phyloP scores from a whole-genome alignment of 371 early-diverging fungal genomes.

The Mucor mucedo region DNA sequence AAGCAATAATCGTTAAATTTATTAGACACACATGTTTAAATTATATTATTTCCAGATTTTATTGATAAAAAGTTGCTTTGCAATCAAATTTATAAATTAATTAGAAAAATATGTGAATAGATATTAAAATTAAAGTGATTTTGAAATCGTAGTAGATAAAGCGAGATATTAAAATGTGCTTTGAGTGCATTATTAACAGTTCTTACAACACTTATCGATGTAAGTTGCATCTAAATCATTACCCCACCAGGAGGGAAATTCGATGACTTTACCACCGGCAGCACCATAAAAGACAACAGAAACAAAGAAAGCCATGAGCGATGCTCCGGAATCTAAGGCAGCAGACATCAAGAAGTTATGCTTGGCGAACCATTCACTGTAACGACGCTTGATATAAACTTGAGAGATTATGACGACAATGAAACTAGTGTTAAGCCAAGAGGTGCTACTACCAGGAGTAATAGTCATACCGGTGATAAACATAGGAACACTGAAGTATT shows the following conservation, averaged over 20 bases:
- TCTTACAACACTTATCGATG: slow-evolving; percentile 28
- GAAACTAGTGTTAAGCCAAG: slow-evolving; percentile 49
- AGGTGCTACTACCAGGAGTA: slow-evolving; percentile 47
- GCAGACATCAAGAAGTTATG: slow-evolving; percentile 62
- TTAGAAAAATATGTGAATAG: too few species aligned
- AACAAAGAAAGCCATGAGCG: slow-evolving; percentile 55
- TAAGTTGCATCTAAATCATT: slow-evolving; percentile 32
- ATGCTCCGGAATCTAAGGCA: slow-evolving; percentile 63
- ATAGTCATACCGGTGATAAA: slow-evolving; percentile 46
- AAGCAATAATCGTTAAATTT: too few species aligned
- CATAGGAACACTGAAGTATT: slow-evolving; percentile 53
- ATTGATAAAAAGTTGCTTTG: too few species aligned
- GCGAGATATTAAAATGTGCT: too few species aligned
- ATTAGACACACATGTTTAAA: too few species aligned
- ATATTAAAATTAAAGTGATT: too few species aligned
- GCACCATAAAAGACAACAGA: slow-evolving; percentile 59
- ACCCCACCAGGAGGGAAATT: slow-evolving; percentile 61
- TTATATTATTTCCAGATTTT: too few species aligned
- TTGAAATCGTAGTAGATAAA: too few species aligned
- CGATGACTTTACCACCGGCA: slow-evolving; percentile 40
- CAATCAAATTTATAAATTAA: too few species aligned
- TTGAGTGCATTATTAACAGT: not conserved
- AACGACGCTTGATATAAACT: slow-evolving; percentile 51
- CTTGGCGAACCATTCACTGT: slow-evolving; percentile 55
- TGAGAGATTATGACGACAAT: slow-evolving; percentile 48